These are phyloP conservation scores for Pilasporangium apinafurcum DNA, from an alignment of 352 stramenopile species.

Conservation along the genomic window DNA sequence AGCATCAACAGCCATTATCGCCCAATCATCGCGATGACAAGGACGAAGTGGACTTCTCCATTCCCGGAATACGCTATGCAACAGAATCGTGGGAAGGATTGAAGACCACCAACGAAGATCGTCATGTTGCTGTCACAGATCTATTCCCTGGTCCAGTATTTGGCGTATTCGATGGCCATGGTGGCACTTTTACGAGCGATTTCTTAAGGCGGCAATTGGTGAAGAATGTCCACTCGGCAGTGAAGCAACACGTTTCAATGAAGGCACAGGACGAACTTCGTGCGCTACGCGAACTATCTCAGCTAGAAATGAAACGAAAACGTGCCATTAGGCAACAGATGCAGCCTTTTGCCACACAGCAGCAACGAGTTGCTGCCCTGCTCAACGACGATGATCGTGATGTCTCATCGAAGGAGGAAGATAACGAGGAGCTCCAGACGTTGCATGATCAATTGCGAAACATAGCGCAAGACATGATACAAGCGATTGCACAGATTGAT, in stretches of 20 bases:
- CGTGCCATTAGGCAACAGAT: slow-evolving; percentile 21
- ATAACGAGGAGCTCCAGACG: slow-evolving; percentile 2
- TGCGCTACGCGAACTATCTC: slow-evolving; percentile 6
- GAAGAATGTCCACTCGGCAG: slow-evolving; percentile 15
- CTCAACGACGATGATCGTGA: not conserved
- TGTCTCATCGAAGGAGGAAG: not conserved
- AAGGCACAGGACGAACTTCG: slow-evolving; percentile 14
- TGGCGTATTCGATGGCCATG: slow-evolving; percentile 56
- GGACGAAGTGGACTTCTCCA: slow-evolving; percentile 9
- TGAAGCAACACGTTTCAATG: slow-evolving; percentile 21
- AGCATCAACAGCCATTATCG: too few relatives aligned
- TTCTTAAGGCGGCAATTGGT: slow-evolving; percentile 38
- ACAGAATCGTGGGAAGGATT: slow-evolving; percentile 46
- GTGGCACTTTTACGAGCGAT: slow-evolving; percentile 40
- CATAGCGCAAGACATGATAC: slow-evolving; percentile 17
- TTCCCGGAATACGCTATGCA: slow-evolving; percentile 32
- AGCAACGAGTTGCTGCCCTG: slow-evolving; percentile 17
- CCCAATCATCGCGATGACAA: slow-evolving; percentile 9
- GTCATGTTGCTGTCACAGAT: slow-evolving; percentile 15
- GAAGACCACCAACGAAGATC: slow-evolving; percentile 60
- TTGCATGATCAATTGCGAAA: slow-evolving; percentile 16
- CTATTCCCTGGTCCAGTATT: slow-evolving; percentile 45
- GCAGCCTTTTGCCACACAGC: slow-evolving; percentile 18
- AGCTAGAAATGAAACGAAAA: slow-evolving; percentile 15
- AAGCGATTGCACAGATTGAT: slow-evolving; percentile 24